Evolutionary conservation across 2,329 filamentous ascomycete genomes (phyloP).

Genomic region (Geosmithia flava): DNA sequence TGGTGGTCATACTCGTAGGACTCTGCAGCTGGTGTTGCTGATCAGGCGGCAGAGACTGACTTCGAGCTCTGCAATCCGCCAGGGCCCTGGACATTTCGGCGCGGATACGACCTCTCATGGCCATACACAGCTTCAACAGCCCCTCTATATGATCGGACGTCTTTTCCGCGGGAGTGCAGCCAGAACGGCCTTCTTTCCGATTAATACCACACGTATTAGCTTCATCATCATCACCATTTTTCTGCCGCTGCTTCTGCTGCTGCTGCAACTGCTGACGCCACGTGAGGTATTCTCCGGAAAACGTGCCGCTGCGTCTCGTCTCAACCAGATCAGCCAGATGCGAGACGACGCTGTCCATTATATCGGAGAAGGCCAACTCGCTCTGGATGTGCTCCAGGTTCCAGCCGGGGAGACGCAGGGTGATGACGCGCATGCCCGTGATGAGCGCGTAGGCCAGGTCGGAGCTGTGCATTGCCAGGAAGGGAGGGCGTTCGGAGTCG

Average conservation of each 20-base stretch:
- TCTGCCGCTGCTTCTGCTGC: constrained; percentile 1
- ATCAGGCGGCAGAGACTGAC: not conserved
- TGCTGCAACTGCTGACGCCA: not conserved
- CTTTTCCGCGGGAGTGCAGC: not conserved
- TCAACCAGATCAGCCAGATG: constrained; percentile 15
- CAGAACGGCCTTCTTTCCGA: too few species aligned
- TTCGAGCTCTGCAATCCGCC: not conserved
- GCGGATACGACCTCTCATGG: constrained; percentile 15
- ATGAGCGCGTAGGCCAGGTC: constrained; percentile 35
- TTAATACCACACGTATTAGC: too few species aligned
- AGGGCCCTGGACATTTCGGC: not conserved
- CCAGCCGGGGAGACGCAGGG: constrained; percentile 32
- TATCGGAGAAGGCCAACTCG: constrained; percentile 7
- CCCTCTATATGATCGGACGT: constrained; percentile 13
- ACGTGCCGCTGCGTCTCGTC: constrained; percentile 13
- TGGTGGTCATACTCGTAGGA: not conserved
- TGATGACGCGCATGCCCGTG: constrained; percentile 31
- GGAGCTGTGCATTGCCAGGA: constrained; percentile 29
- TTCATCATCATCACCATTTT: constrained; percentile 6
- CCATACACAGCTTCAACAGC: constrained; percentile 16
- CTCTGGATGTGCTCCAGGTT: constrained; percentile 16
- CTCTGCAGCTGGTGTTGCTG: not conserved
- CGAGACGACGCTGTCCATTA: constrained; percentile 14
- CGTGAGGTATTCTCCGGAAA: constrained; percentile 1
- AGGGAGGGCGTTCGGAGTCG: constrained; percentile 22